Evolutionary conservation across 2,329 filamentous ascomycete genomes (phyloP), one percentile per base, ranked within the genome.

Genomic region (Phialophora tarda): DNA sequence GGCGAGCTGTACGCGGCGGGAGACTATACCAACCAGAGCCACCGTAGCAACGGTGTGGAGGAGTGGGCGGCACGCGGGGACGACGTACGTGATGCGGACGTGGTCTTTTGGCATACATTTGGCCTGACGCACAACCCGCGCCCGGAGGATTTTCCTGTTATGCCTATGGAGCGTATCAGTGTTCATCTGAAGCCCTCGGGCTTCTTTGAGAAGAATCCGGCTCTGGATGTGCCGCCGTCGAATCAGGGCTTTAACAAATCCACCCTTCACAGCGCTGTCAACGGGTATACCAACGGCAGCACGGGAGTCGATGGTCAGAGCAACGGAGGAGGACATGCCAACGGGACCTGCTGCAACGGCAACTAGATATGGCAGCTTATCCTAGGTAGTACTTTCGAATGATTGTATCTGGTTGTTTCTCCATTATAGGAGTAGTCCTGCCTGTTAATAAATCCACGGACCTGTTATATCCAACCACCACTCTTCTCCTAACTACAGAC

Each of bases 1-100:
- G 78, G 76, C 2, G 84, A 86, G 71, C 74, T 84, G 1, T 86
- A 82, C 68, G 81, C 84, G 0, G 82, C 81, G n/a, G 84, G 84
- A 0, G 79, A 81, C 48, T 85, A 85, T 70, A 86, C 84, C 0
- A 81, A 86, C 64, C 84, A 86, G 71, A 82, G 79, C 8, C 74
- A 79, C 10, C 82, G 81, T 23, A 81, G 81, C 0, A 78, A 79
- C 5, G 82, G 81, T 3, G 78, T 85, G 12, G 76, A 79, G 10
- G 77, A 78, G 28, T 84, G 79, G 77, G 77, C 6, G 78, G 78
- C 54, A 77, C 81, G 24, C 73, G 79, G 50, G 77, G 82, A 44
- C 72, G 57, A 57, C n/a, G 78, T 80, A 2, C 71, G 73, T 2
- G 76, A 81, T 63, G 74, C 78, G 4, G 79, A 81, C 67, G 77